A percentile compares a stretch with the other conserved stretches of the same genome.
phyloP scores from a whole-genome alignment of 139 green algal species.

The Chloropicon primus region DNA sequence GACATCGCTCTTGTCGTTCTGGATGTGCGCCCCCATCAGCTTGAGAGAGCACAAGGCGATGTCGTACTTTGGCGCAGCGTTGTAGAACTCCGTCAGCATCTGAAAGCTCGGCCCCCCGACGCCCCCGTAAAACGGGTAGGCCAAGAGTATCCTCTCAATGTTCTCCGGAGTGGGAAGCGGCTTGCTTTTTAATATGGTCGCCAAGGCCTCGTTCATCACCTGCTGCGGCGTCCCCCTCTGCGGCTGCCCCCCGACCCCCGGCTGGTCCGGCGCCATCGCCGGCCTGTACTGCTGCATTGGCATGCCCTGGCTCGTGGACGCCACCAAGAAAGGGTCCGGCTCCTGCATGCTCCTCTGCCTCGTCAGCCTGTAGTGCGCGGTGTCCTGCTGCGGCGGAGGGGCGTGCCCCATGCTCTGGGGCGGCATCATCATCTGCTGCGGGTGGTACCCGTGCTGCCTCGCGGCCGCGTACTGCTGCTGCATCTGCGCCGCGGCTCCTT shows the following conservation, averaged over 20 bases:
- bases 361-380: not conserved
- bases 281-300: not conserved
- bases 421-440: not conserved
- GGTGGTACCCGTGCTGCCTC: not conserved
- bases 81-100: not conserved
- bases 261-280: not conserved
- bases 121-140: not conserved
- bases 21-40: not conserved
- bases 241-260: not conserved
- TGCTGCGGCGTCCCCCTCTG: not conserved
- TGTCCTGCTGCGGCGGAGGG: not conserved
- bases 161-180: not conserved
- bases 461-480: not conserved
- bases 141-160: not conserved
- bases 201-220: not conserved
- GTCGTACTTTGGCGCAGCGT: not conserved
- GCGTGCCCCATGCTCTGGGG: too few species aligned
- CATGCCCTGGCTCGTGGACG: not conserved
- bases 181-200: not conserved
- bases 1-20: not conserved
- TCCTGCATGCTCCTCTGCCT: not conserved
- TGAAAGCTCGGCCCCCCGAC: not conserved
- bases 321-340: not conserved
- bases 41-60: not conserved
- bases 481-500: too few species aligned